phyloP scores from a whole-genome alignment of 2,329 filamentous ascomycete species.

The Orbilia blumenaviensis region DNA sequence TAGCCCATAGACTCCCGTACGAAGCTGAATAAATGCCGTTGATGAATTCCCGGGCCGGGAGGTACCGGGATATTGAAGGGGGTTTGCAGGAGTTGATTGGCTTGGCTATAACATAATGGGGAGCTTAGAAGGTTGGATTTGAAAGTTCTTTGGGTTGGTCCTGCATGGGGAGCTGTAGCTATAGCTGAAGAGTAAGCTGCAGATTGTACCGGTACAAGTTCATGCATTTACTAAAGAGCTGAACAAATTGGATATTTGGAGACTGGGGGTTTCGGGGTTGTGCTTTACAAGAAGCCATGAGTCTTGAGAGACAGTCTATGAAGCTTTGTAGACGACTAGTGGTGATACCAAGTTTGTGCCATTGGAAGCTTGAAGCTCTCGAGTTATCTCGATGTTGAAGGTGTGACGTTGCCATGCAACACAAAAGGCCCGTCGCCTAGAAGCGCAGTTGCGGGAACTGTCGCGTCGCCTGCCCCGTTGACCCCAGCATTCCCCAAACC shows the following conservation, averaged over 20 bases:
- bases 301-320: not conserved
- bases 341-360: not conserved
- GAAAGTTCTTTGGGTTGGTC: not conserved
- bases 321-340: not conserved
- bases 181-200: slow-evolving; percentile 4
- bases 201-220: slow-evolving; percentile 10
- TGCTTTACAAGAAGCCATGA: not conserved
- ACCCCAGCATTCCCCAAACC: slow-evolving; percentile 7
- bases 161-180: slow-evolving; percentile 1
- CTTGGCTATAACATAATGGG: slow-evolving; percentile 8
- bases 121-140: not conserved
- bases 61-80: not conserved
- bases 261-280: not conserved
- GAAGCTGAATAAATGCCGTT: slow-evolving; percentile 7
- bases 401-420: slow-evolving; percentile 41
- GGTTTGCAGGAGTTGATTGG: not conserved
- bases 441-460: slow-evolving; percentile 28
- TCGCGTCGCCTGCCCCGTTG: slow-evolving; percentile 41
- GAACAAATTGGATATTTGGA: not conserved
- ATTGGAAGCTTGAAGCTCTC: not conserved
- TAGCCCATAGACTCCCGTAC: slow-evolving; percentile 4
- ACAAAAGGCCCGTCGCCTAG: slow-evolving; percentile 16
- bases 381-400: not conserved
- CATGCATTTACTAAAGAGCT: not conserved
- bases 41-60: slow-evolving; percentile 3